phyloP scores from a whole-genome alignment of 1,139 yeast genomes.

The Blastobotrys illinoisensis region DNA sequence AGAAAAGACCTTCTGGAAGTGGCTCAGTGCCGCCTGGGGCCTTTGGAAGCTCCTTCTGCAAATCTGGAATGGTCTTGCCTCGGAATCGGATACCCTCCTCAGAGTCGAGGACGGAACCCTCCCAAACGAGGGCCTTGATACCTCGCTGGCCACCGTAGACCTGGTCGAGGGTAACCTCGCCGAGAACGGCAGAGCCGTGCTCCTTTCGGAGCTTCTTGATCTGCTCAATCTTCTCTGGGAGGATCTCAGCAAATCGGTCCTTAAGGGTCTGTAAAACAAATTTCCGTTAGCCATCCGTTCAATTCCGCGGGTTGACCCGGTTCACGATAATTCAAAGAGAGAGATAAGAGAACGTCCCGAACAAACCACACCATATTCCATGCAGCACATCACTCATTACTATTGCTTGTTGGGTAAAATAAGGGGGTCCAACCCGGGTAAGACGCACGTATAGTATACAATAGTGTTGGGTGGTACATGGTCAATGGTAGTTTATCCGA shows the following conservation, averaged over 20 bases:
- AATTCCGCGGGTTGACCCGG: neutral
- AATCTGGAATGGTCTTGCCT: conserved; percentile 95
- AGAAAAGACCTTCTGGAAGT: conserved; percentile 59
- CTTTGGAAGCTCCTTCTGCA: conserved; percentile 88
- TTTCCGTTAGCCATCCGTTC: conserved; percentile 10
- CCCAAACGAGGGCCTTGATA: conserved; percentile 97
- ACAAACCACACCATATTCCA: no score
- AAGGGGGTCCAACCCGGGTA: neutral
- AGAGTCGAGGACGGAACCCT: conserved; percentile 97
- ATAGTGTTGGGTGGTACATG: neutral
- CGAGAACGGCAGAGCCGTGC: conserved; percentile 83
- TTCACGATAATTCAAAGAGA: neutral
- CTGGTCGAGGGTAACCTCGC: conserved; percentile 91
- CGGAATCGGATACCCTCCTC: conserved; percentile 98
- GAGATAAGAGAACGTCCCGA: neutral
- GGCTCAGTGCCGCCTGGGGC: conserved; percentile 75
- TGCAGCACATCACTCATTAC: neutral
- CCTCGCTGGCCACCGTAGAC: conserved; percentile 99
- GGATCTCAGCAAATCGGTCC: conserved; percentile 86
- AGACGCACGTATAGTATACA: neutral
- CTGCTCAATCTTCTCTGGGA: conserved; percentile 90
- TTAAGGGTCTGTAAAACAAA: conserved; percentile 54
- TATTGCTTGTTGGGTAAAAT: neutral
- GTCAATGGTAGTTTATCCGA: neutral
- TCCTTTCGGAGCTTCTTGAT: conserved; percentile 85